phyloP scores from a whole-genome alignment of 2,329 filamentous ascomycete genomes.

The Arthrinium puccinioides region DNA sequence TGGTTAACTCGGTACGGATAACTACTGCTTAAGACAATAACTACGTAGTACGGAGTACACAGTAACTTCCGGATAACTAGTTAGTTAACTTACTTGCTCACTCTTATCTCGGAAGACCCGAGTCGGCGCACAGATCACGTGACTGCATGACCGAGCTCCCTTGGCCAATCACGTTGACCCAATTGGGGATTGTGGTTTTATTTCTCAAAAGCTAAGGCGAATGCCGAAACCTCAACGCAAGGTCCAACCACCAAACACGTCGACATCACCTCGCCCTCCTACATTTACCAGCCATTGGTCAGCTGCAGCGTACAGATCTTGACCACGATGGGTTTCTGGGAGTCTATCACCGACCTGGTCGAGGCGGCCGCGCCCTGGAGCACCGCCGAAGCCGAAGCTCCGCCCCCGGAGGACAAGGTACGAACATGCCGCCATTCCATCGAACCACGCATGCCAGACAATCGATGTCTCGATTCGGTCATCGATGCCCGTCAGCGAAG shows the following conservation, averaged over 20 bases:
- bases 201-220: slow-evolving; percentile 24
- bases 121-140: too few species aligned
- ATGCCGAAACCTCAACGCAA: slow-evolving; percentile 30
- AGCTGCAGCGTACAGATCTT: slow-evolving; percentile 23
- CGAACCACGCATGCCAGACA: too few species aligned
- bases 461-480: too few species aligned
- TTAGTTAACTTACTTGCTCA: too few species aligned
- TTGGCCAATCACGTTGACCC: slow-evolving; percentile 39
- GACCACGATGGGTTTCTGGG: slow-evolving; percentile 60
- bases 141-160: slow-evolving; percentile 13
- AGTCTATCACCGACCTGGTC: slow-evolving; percentile 55
- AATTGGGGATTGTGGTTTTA: slow-evolving; percentile 42
- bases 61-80: too few species aligned
- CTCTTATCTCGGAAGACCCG: too few species aligned
- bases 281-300: slow-evolving; percentile 29
- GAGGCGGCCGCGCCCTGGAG: slow-evolving; percentile 60
- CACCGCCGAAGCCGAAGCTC: slow-evolving; percentile 58
- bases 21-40: too few species aligned
- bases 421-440: too few species aligned
- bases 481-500: too few species aligned
- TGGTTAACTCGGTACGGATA: too few species aligned
- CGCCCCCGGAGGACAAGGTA: slow-evolving; percentile 59
- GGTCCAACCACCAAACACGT: slow-evolving; percentile 22
- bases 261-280: slow-evolving; percentile 25
- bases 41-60: too few species aligned